Conservation (phyloP, 768 basidiomycete species). For the Gymnopilus junonius region DNA sequence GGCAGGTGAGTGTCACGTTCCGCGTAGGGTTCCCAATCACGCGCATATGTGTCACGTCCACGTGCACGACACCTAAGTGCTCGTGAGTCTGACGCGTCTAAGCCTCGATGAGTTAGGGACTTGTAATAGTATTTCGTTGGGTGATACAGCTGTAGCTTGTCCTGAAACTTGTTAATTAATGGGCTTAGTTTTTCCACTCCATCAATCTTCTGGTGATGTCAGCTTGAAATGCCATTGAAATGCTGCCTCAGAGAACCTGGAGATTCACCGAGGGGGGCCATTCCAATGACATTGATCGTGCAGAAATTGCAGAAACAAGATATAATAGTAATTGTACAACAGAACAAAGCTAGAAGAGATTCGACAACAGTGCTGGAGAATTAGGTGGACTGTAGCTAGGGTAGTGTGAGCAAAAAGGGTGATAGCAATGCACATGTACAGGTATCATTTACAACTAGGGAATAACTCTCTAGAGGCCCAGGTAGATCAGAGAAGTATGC, state of each 20-base stretch:
- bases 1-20: neutral
- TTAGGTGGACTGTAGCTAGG: neutral
- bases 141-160: too few relatives aligned
- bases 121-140: too few relatives aligned
- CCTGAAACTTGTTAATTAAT: too few relatives aligned
- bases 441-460: constrained; percentile 2
- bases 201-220: too few relatives aligned
- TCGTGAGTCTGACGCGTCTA: too few relatives aligned
- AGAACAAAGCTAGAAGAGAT: neutral
- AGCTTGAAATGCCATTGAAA: too few relatives aligned
- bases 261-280: too few relatives aligned
- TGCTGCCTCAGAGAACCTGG: too few relatives aligned
- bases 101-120: too few relatives aligned
- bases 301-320: neutral
- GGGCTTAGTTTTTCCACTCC: too few relatives aligned
- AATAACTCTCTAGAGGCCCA: neutral
- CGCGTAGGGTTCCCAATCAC: neutral
- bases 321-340: constrained; percentile 1
- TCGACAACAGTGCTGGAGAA: neutral
- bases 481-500: constrained; percentile 1
- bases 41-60: constrained; percentile 10
- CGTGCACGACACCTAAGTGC: too few relatives aligned
- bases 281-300: neutral
- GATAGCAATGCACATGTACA: neutral
- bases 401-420: neutral